Evolutionary conservation across 2,329 filamentous ascomycete genomes (phyloP), one percentile per base, ranked within the genome.

Genomic region (Zasmidium citrigriseum): DNA sequence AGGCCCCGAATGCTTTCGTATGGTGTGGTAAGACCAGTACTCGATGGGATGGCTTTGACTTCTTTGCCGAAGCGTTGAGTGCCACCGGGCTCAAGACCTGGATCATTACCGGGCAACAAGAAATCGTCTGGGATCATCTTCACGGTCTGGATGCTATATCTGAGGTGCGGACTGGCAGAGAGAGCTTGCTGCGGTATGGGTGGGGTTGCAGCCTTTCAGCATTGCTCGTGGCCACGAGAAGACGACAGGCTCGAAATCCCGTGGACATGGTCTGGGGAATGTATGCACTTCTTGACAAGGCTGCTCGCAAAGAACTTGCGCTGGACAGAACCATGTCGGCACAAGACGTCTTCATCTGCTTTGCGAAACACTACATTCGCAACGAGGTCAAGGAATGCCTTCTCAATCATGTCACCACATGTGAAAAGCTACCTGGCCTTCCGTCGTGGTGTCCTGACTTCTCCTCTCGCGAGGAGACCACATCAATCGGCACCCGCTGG

Each of bases 111-210:
- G 49, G 49, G 12, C 25, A 52, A 29, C 1, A 38, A 23, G 49
- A 38, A 10, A n/a, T 41, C 41, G 25, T 21, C 4, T 52, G 49
- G 25, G 29, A 52, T 38, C 25, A 52, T 52, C 49, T 52, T 9
- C 49, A 52, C 49, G 49, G 49, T 12, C 29, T 52, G 22, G 49
- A 52, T 41, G 49, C 49, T 29, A 38, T 52, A 14, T n/a, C 49
- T 5, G 49, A 52, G 20, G 49, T 52, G 14, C 25, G 49, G 10
- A 52, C 49, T 16, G 49, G 49, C 10, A 29, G 49, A 16, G 49
- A 21, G 41, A 52, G 27, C 20, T 22, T 21, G 49, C 14, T 52
- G 24, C 49, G 29, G 1, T 41, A 52, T 11, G 25, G 27, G 7
- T 52, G 49, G 49, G 27, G 27, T 10, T 22, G 29, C 49, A 52